phyloP scores from a whole-genome alignment of 2,329 filamentous ascomycete species.

The Aspergillus proliferans region DNA sequence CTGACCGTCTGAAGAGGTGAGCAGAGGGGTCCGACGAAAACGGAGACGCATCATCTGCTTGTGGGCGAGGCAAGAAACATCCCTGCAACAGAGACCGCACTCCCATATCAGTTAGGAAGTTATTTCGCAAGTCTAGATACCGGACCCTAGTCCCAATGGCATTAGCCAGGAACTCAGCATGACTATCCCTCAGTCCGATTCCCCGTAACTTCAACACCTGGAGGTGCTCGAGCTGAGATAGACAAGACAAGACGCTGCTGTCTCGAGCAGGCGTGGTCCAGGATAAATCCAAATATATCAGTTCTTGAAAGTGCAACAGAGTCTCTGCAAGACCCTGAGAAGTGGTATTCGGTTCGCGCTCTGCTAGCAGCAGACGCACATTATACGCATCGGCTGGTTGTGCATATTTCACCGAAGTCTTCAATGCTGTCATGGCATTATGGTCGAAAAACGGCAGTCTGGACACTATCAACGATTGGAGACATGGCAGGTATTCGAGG shows the following conservation, averaged over 20 bases:
- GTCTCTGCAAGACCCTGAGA: slow-evolving; percentile 48
- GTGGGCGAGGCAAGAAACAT: slow-evolving; percentile 37
- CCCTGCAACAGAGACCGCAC: slow-evolving; percentile 47
- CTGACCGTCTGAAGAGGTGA: slow-evolving; percentile 21
- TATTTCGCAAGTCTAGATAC: slow-evolving; percentile 53
- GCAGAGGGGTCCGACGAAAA: background rate
- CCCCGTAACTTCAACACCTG: slow-evolving; percentile 53
- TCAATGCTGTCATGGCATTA: slow-evolving; percentile 48
- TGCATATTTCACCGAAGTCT: slow-evolving; percentile 15
- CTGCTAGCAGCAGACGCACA: slow-evolving; percentile 52
- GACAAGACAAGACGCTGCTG: slow-evolving; percentile 41
- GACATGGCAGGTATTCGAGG: slow-evolving; percentile 50
- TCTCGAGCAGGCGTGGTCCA: slow-evolving; percentile 46
- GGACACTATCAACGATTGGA: slow-evolving; percentile 56
- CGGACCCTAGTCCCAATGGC: slow-evolving; percentile 49
- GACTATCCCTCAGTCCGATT: slow-evolving; percentile 48
- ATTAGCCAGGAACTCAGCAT: slow-evolving; percentile 47
- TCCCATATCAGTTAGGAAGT: slow-evolving; percentile 51
- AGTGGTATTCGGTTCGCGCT: slow-evolving; percentile 54
- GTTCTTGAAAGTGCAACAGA: slow-evolving; percentile 46
- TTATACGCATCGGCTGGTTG: slow-evolving; percentile 29
- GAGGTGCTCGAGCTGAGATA: slow-evolving; percentile 45
- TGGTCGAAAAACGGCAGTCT: slow-evolving; percentile 58
- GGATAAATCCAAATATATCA: slow-evolving; percentile 56
- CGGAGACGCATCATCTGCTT: slow-evolving; percentile 6